Evolutionary conservation across 495 filamentous ascomycete species (phyloP).

Genomic region (Tetracladium setigerum): DNA sequence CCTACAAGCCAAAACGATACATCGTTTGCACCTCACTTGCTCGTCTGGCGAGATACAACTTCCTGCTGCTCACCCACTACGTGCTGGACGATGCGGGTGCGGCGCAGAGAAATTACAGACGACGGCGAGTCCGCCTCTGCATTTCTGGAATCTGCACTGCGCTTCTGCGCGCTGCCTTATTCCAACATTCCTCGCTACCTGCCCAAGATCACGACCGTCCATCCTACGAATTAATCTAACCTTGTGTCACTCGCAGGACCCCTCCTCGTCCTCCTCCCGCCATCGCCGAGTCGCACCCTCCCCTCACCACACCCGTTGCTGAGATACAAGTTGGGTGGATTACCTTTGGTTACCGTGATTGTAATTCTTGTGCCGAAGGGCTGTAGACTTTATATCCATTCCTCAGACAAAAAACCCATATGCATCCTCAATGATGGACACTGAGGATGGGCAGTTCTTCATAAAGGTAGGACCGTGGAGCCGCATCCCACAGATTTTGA

Average conservation of each 20-base stretch:
- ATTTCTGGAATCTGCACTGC: too few relatives aligned
- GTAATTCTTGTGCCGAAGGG: constrained; percentile 11
- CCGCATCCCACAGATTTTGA: not conserved
- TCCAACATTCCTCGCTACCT: too few relatives aligned
- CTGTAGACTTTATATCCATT: constrained; percentile 10
- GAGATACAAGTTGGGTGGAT: constrained; percentile 18
- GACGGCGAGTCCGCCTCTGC: too few relatives aligned
- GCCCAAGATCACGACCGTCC: too few relatives aligned
- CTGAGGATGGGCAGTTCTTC: constrained; percentile 85
- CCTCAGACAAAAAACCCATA: constrained; percentile 6
- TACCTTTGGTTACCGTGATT: constrained; percentile 1
- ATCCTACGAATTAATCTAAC: not conserved
- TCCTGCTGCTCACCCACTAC: constrained; percentile 9
- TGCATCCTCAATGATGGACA: constrained; percentile 52
- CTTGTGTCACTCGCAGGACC: constrained; percentile 17
- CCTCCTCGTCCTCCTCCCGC: constrained; percentile 5
- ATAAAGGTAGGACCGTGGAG: constrained; percentile 55
- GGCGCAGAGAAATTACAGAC: too few relatives aligned
- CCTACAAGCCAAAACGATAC: too few relatives aligned
- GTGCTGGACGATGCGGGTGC: constrained; percentile 1
- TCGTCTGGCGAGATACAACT: not conserved
- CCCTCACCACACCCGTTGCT: constrained; percentile 1
- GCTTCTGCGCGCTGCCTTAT: too few relatives aligned
- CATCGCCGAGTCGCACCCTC: constrained; percentile 12
- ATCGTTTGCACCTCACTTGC: too few relatives aligned